phyloP scores from a whole-genome alignment of 2,329 filamentous ascomycete genomes.

The Emericellopsis atlantica region DNA sequence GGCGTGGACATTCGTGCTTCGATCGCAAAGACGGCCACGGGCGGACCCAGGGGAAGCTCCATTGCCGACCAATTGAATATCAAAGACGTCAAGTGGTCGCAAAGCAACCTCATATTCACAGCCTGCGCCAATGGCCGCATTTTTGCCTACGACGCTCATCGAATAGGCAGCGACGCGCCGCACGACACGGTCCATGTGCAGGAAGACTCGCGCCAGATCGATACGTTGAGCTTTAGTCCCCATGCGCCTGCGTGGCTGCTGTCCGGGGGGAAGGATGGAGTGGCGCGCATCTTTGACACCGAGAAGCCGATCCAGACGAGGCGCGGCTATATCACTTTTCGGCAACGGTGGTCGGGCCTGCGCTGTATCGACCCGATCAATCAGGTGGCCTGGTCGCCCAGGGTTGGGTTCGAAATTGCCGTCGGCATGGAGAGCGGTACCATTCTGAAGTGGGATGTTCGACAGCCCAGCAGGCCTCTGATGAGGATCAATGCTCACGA shows the following conservation, averaged over 20 bases:
- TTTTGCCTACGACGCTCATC: slow-evolving; percentile 48
- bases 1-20: slow-evolving; percentile 44
- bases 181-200: slow-evolving; percentile 44
- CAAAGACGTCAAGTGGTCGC: slow-evolving; percentile 47
- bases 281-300: slow-evolving; percentile 49
- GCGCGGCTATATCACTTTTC: slow-evolving; percentile 35
- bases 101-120: slow-evolving; percentile 43
- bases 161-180: slow-evolving; percentile 29
- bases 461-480: slow-evolving; percentile 38
- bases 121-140: slow-evolving; percentile 53
- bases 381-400: slow-evolving; percentile 54
- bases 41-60: slow-evolving; percentile 25
- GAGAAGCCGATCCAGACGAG: slow-evolving; percentile 32
- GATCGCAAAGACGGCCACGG: slow-evolving; percentile 35
- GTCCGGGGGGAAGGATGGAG: slow-evolving; percentile 52
- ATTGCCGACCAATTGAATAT: slow-evolving; percentile 48
- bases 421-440: slow-evolving; percentile 51
- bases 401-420: slow-evolving; percentile 47
- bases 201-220: slow-evolving; percentile 51
- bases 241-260: slow-evolving; percentile 43
- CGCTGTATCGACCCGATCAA: slow-evolving; percentile 33
- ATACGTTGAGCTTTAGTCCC: slow-evolving; percentile 50
- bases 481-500: slow-evolving; percentile 50
- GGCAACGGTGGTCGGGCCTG: slow-evolving; percentile 26
- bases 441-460: slow-evolving; percentile 52